phyloP scores from a whole-genome alignment of 768 basidiomycete species.

The Filobasidium wieringae region DNA sequence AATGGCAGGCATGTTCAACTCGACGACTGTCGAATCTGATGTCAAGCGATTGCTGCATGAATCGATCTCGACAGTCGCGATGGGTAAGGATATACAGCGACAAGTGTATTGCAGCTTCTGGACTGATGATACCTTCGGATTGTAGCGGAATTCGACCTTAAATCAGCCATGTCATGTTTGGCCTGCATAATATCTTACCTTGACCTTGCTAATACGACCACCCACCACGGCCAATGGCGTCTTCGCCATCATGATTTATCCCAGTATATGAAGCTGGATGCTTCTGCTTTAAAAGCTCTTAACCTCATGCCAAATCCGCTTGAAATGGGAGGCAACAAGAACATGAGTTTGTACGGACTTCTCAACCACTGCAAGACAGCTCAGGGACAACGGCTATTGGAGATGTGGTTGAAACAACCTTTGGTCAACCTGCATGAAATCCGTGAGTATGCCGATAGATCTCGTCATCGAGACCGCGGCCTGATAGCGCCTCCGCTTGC shows the following conservation, averaged over 20 bases:
- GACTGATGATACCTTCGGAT: background rate
- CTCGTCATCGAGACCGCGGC: background rate
- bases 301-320: slow-evolving; percentile 66
- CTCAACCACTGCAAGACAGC: slow-evolving; percentile 93
- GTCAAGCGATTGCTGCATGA: slow-evolving; percentile 56
- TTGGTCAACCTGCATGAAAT: slow-evolving; percentile 89
- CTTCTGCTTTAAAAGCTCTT: slow-evolving; percentile 80
- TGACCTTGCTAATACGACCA: slow-evolving; percentile 59
- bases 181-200: slow-evolving; percentile 75
- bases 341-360: slow-evolving; percentile 74
- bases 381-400: slow-evolving; percentile 77
- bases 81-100: slow-evolving; percentile 45
- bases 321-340: slow-evolving; percentile 56
- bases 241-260: slow-evolving; percentile 79
- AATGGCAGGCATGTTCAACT: slow-evolving; percentile 68
- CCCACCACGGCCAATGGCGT: slow-evolving; percentile 67
- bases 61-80: slow-evolving; percentile 43
- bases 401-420: slow-evolving; percentile 91
- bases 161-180: slow-evolving; percentile 65
- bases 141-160: slow-evolving; percentile 63
- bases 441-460: slow-evolving; percentile 44
- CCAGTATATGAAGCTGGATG: slow-evolving; percentile 91
- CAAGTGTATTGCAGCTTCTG: background rate
- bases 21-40: slow-evolving; percentile 69
- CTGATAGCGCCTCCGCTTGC: slow-evolving; percentile 1